A percentile compares a stretch with the other conserved stretches of the same genome.
Conservation (phyloP, 2,329 filamentous ascomycete species). For the Fusarium aywerte region DNA sequence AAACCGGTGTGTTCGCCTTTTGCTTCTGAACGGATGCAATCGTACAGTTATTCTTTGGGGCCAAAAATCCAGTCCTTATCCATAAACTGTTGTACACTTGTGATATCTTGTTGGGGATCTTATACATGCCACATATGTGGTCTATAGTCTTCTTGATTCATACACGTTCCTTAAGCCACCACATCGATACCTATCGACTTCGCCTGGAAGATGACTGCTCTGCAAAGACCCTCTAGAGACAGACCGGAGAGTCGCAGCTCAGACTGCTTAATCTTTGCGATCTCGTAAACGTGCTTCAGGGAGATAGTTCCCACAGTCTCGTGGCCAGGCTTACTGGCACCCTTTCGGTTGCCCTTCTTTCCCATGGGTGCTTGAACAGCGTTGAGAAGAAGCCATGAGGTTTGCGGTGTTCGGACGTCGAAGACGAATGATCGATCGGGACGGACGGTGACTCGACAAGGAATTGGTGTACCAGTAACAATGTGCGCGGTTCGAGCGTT, state of each 20-base stretch:
- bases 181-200: constrained; percentile 80
- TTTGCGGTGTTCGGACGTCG: constrained; percentile 93
- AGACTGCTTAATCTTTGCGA: constrained; percentile 92
- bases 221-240: constrained; percentile 76
- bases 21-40: constrained; percentile 16
- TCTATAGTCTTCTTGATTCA: constrained; percentile 4
- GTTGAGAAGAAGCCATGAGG: constrained; percentile 86
- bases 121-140: constrained; percentile 31
- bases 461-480: constrained; percentile 83
- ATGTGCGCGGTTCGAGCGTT: constrained; percentile 93
- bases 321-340: constrained; percentile 77
- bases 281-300: constrained; percentile 96
- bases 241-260: constrained; percentile 79
- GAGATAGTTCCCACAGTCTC: constrained; percentile 87
- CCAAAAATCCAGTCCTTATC: constrained; percentile 13
- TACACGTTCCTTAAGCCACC: constrained; percentile 61
- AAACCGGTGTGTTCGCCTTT: not conserved
- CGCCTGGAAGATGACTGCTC: constrained; percentile 77
- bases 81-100: constrained; percentile 44
- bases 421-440: constrained; percentile 94
- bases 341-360: constrained; percentile 82
- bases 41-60: constrained; percentile 22
- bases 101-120: constrained; percentile 24
- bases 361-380: constrained; percentile 76
- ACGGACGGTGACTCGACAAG: constrained; percentile 89